phyloP scores from a whole-genome alignment of 2,329 filamentous ascomycete species.

The Myriosclerotinia scirpicola region DNA sequence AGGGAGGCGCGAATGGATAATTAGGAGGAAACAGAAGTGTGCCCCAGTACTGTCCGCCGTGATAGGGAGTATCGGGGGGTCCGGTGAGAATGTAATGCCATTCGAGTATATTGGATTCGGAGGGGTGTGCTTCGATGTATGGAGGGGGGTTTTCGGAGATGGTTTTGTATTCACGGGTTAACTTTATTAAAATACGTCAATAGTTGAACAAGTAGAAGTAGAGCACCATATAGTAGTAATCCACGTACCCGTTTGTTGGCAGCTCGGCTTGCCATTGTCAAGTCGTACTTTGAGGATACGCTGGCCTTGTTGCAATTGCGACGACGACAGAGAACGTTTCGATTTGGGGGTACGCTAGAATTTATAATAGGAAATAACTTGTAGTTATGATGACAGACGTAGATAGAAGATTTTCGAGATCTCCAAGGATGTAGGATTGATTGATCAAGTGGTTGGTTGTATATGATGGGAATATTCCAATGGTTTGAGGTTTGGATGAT shows the following conservation, averaged over 20 bases:
- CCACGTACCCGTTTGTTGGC: slow-evolving; percentile 65
- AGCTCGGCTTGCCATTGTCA: slow-evolving; percentile 67
- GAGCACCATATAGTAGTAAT: background rate
- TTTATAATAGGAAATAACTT: background rate
- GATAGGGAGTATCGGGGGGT: slow-evolving; percentile 89
- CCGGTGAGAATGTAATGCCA: slow-evolving; percentile 97
- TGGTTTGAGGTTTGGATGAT: slow-evolving; percentile 6
- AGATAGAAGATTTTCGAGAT: background rate
- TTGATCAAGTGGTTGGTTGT: background rate
- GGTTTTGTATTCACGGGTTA: slow-evolving; percentile 63
- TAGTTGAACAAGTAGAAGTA: background rate
- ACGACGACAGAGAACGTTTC: background rate
- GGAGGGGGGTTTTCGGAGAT: slow-evolving; percentile 77
- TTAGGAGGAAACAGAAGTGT: slow-evolving; percentile 93
- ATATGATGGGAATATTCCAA: slow-evolving; percentile 18
- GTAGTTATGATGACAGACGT: background rate
- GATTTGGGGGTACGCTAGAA: background rate
- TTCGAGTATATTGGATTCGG: slow-evolving; percentile 88
- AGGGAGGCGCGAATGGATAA: slow-evolving; percentile 95
- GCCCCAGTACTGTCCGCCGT: slow-evolving; percentile 96
- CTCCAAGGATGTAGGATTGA: background rate
- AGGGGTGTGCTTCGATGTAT: slow-evolving; percentile 86
- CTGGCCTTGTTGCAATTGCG: slow-evolving; percentile 6
- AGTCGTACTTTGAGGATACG: slow-evolving; percentile 29
- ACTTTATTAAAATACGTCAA: slow-evolving; percentile 41